Evolutionary conservation across 2,329 filamentous ascomycete species (phyloP).

Genomic region (Aspergillus brunneoviolaceus): DNA sequence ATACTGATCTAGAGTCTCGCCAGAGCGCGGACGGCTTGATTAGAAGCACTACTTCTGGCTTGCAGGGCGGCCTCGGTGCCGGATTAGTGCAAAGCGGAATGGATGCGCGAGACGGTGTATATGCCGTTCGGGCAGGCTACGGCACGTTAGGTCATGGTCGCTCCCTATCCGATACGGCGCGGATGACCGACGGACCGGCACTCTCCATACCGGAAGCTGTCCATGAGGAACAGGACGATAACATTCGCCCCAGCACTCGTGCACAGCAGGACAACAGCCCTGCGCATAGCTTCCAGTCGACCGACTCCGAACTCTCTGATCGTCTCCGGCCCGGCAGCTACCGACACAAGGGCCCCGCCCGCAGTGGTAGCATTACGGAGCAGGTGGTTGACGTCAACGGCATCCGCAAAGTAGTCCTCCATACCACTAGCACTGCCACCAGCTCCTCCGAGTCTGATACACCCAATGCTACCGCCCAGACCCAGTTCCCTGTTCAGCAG

Average conservation of each 20-base stretch:
- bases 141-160: slow-evolving; percentile 44
- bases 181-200: slow-evolving; percentile 26
- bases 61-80: slow-evolving; percentile 54
- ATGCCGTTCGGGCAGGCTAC: slow-evolving; percentile 59
- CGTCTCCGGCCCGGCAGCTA: slow-evolving; percentile 29
- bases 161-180: slow-evolving; percentile 21
- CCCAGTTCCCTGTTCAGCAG: slow-evolving; percentile 16
- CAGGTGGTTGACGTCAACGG: slow-evolving; percentile 73
- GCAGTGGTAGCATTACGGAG: slow-evolving; percentile 77
- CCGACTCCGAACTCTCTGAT: slow-evolving; percentile 20
- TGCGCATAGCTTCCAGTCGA: slow-evolving; percentile 25
- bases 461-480: not conserved
- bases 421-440: slow-evolving; percentile 65
- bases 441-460: slow-evolving; percentile 45
- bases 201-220: slow-evolving; percentile 35
- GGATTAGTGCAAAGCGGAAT: slow-evolving; percentile 54
- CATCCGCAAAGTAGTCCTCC: slow-evolving; percentile 72
- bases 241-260: slow-evolving; percentile 15
- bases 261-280: slow-evolving; percentile 13
- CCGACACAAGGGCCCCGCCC: slow-evolving; percentile 52
- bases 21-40: slow-evolving; percentile 46
- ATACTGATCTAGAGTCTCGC: slow-evolving; percentile 36
- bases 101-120: slow-evolving; percentile 64
- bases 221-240: slow-evolving; percentile 31
- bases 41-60: slow-evolving; percentile 34